These are phyloP conservation scores for Phytophthora fragariaefolia DNA, from an alignment of 352 stramenopile genomes.

Conservation along the genomic window DNA sequence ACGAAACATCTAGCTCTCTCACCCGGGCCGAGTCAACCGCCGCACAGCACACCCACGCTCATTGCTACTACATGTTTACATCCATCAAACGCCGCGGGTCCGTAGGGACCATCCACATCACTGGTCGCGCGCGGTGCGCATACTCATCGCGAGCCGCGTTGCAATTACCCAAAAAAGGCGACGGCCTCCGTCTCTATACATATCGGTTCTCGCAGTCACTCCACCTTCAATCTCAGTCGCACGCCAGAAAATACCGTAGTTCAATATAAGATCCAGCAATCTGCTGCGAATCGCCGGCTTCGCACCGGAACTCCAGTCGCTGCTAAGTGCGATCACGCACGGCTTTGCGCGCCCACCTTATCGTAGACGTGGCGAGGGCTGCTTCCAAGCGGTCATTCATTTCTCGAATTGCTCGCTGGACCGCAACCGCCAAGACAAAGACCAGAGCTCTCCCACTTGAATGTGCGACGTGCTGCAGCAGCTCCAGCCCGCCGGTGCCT, in stretches of 20 bases:
- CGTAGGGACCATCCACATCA: neutral
- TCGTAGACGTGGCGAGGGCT: constrained; percentile 28
- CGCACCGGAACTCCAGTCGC: constrained; percentile 31
- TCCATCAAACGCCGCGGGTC: neutral
- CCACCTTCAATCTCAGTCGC: neutral
- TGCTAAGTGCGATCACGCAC: constrained; percentile 21
- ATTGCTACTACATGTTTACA: no score
- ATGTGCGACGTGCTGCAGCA: constrained; percentile 36
- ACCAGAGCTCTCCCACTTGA: neutral
- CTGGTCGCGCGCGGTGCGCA: constrained; percentile 9
- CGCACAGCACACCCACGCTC: no score
- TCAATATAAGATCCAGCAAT: no score
- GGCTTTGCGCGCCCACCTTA: neutral
- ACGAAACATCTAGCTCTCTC: no score
- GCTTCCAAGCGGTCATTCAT: constrained; percentile 20
- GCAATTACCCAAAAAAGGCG: constrained; percentile 11
- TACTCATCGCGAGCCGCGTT: constrained; percentile 22
- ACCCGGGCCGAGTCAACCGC: neutral
- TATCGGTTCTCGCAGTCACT: constrained; percentile 4
- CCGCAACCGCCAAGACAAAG: constrained; percentile 20
- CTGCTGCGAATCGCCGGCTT: constrained; percentile 27
- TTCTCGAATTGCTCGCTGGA: constrained; percentile 29
- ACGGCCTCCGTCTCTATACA: constrained; percentile 16
- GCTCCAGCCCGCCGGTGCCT: constrained; percentile 46
- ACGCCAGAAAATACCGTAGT: no score